These are phyloP conservation scores for Aurifilum marmelostoma DNA, from an alignment of 2,329 filamentous ascomycete genomes.

Conservation along the genomic window DNA sequence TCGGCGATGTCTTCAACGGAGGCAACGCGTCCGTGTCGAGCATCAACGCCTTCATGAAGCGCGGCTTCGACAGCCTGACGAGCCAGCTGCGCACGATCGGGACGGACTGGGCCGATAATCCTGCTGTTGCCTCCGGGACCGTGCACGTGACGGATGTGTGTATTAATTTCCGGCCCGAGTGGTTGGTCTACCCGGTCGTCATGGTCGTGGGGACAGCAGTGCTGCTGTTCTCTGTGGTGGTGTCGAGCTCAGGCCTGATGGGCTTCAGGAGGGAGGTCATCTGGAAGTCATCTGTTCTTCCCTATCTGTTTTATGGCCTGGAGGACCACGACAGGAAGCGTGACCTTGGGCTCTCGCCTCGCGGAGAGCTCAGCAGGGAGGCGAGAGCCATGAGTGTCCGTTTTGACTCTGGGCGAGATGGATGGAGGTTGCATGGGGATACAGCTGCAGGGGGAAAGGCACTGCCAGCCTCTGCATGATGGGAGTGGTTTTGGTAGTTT, in stretches of 20 bases:
- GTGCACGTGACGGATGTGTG: not conserved
- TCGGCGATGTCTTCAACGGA: not conserved
- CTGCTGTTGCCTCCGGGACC: not conserved
- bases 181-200: constrained; percentile 4
- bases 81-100: constrained; percentile 1
- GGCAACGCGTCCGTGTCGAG: constrained; percentile 1
- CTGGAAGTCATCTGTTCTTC: constrained; percentile 3
- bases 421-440: constrained; percentile 1
- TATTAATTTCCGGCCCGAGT: not conserved
- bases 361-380: not conserved
- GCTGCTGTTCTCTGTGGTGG: not conserved
- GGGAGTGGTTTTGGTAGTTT: not conserved
- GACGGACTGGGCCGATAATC: not conserved
- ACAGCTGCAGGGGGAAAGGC: not conserved
- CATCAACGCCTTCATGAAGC: constrained; percentile 8
- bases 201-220: not conserved
- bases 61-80: constrained; percentile 7
- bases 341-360: not conserved
- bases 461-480: not conserved
- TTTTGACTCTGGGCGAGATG: not conserved
- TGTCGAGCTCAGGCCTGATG: not conserved
- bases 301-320: not conserved
- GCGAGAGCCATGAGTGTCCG: not conserved
- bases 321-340: not conserved
- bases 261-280: constrained; percentile 3